Evolutionary conservation across 2,329 filamentous ascomycete genomes (phyloP).

Genomic region (Phyllachora maydis): DNA sequence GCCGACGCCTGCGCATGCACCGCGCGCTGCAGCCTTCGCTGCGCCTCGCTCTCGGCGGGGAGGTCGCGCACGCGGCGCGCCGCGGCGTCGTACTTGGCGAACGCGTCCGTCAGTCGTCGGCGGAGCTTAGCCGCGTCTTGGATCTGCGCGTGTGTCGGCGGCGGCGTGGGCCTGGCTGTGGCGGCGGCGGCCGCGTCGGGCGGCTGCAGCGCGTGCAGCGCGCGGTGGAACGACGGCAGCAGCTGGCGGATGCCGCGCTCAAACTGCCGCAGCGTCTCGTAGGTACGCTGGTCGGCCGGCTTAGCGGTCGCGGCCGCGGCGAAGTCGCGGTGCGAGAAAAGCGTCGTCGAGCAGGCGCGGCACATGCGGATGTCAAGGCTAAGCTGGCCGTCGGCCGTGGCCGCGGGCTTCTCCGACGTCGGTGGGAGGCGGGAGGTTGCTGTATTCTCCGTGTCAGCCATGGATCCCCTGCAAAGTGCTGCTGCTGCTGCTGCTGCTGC

Average conservation of each 20-base stretch:
- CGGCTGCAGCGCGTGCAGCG: conserved; percentile 49
- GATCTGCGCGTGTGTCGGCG: conserved; percentile 43
- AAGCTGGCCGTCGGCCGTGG: conserved; percentile 29
- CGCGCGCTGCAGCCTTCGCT: conserved; percentile 56
- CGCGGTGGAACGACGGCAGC: conserved; percentile 65
- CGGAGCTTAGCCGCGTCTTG: conserved; percentile 74
- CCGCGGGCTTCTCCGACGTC: conserved; percentile 10
- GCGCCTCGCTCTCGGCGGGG: conserved; percentile 49
- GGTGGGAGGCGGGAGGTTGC: conserved; percentile 11
- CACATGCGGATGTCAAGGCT: conserved; percentile 79
- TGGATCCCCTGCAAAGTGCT: too few relatives aligned
- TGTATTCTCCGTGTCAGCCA: too few relatives aligned
- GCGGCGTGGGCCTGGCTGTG: conserved; percentile 16
- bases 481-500: conserved; percentile 6
- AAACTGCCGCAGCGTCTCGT: conserved; percentile 69
- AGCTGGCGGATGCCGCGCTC: conserved; percentile 69
- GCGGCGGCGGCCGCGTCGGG: conserved; percentile 16
- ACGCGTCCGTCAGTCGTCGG: conserved; percentile 76
- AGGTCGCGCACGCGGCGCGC: conserved; percentile 67
- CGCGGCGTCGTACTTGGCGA: conserved; percentile 68
- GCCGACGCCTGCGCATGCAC: conserved; percentile 65
- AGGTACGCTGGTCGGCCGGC: conserved; percentile 58
- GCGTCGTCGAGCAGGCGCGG: conserved; percentile 53
- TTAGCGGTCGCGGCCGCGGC: conserved; percentile 44
- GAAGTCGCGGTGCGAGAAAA: conserved; percentile 56